Percentiles rank a stretch among this genome's conserved stretches.
Evolutionary conservation across 768 basidiomycete genomes (phyloP).

Genomic region (Neoboletus magnificus): DNA sequence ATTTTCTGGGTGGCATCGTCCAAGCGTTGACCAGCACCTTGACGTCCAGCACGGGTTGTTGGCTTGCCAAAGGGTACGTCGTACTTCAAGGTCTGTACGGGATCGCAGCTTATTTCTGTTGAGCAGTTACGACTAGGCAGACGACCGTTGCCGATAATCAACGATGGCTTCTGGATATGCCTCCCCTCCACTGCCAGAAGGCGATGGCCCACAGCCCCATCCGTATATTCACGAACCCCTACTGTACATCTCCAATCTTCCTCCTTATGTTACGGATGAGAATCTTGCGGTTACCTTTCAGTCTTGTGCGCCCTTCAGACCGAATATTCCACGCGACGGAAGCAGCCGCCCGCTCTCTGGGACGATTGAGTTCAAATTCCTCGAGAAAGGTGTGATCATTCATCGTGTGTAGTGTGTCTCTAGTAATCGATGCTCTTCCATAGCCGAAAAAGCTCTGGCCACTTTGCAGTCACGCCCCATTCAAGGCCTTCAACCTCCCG

Average conservation of each 20-base stretch:
- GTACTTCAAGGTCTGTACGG: background rate
- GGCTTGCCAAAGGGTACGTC: conserved; percentile 29
- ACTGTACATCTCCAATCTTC: conserved; percentile 76
- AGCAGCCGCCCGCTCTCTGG: conserved; percentile 54
- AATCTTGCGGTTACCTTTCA: conserved; percentile 72
- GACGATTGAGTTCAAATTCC: conserved; percentile 79
- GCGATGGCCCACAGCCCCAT: conserved; percentile 46
- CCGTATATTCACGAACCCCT: conserved; percentile 84
- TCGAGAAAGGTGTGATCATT: conserved; percentile 65
- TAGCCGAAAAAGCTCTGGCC: conserved; percentile 87
- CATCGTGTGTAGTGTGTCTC: conserved; percentile 3
- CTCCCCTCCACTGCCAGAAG: conserved; percentile 31
- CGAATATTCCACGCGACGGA: conserved; percentile 65
- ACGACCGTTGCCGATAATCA: conserved; percentile 30
- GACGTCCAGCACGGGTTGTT: conserved; percentile 33
- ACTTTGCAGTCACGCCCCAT: conserved; percentile 76
- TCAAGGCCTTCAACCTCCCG: conserved; percentile 55
- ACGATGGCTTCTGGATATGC: conserved; percentile 36
- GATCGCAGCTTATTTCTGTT: background rate
- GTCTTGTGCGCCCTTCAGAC: conserved; percentile 77
- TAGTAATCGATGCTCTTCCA: conserved; percentile 4
- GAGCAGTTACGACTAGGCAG: conserved; percentile 11
- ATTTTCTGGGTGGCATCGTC: conserved; percentile 27
- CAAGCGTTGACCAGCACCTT: conserved; percentile 26
- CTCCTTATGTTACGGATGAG: conserved; percentile 70